Percentiles rank a stretch among this genome's conserved stretches.
These are phyloP conservation scores for Scenedesmus sp. DNA, from an alignment of 163 green algal species.

Conservation along the genomic window DNA sequence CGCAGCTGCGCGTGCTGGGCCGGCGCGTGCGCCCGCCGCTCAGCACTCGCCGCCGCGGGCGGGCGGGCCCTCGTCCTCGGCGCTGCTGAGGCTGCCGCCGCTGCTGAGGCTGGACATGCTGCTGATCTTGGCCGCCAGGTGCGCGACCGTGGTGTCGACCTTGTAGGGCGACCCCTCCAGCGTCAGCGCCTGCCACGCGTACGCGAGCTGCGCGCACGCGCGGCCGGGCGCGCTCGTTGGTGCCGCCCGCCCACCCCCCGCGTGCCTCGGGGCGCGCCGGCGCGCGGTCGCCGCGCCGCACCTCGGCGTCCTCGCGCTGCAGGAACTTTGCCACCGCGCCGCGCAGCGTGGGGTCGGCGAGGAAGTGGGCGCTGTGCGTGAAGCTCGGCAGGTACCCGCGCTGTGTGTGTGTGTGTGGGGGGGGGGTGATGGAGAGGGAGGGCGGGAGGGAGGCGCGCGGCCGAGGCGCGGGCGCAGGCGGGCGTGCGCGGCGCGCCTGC, in stretches of 20 bases:
- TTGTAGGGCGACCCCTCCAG: conserved; percentile 43
- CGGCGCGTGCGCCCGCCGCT: too few relatives aligned
- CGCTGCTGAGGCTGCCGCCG: conserved; percentile 29
- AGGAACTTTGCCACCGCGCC: conserved; percentile 36
- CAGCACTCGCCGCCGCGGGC: neutral
- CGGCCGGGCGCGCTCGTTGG: neutral
- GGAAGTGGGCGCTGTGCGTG: conserved; percentile 41
- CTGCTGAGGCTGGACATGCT: neutral
- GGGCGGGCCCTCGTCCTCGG: neutral
- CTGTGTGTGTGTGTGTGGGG: too few relatives aligned
- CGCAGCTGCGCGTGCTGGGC: conserved; percentile 32
- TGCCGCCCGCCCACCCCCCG: too few relatives aligned
- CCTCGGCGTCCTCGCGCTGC: conserved; percentile 29
- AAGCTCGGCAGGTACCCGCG: conserved; percentile 61
- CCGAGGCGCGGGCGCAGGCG: too few relatives aligned
- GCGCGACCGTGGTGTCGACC: neutral
- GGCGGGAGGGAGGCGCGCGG: too few relatives aligned
- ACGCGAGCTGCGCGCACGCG: conserved; percentile 27
- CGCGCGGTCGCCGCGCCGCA: neutral
- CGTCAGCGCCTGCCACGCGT: conserved; percentile 44
- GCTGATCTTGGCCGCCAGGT: conserved; percentile 6
- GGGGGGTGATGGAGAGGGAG: too few relatives aligned
- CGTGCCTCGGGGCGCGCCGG: too few relatives aligned
- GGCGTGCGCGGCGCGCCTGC: too few relatives aligned
- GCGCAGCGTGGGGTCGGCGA: conserved; percentile 7